These are phyloP conservation scores for Cylindrotheca closterium DNA, from an alignment of 108 stramenopile species.

Conservation along the genomic window DNA sequence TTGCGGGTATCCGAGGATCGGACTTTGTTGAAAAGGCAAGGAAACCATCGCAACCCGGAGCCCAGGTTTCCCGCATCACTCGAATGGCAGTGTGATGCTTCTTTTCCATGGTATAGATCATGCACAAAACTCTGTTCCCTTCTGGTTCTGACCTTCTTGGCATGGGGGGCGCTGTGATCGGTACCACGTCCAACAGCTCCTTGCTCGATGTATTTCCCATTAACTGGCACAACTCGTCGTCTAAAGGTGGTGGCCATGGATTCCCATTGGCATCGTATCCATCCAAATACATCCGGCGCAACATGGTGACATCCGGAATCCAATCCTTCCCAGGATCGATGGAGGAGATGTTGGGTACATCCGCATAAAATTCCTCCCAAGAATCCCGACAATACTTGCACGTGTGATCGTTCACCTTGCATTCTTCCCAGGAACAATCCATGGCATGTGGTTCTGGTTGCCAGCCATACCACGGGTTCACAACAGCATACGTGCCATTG, in stretches of 20 bases:
- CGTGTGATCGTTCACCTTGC: too few species aligned
- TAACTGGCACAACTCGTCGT: slow-evolving; percentile 53
- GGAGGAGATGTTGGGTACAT: too few species aligned
- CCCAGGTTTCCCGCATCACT: too few species aligned
- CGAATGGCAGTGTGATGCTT: slow-evolving; percentile 37
- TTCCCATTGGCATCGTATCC: slow-evolving; percentile 62
- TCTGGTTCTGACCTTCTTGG: too few species aligned
- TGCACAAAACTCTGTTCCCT: slow-evolving; percentile 71
- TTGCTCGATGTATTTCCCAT: slow-evolving; percentile 29
- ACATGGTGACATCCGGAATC: slow-evolving; percentile 74
- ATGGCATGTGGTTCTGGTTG: too few species aligned
- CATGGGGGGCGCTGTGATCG: slow-evolving; percentile 25
- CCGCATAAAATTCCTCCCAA: too few species aligned
- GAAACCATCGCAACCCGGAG: too few species aligned
- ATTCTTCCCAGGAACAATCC: too few species aligned
- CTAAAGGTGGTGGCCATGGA: slow-evolving; percentile 67
- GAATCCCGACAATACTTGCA: too few species aligned
- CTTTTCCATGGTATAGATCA: slow-evolving; percentile 72
- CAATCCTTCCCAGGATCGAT: slow-evolving; percentile 28
- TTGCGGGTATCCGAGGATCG: slow-evolving; percentile 46
- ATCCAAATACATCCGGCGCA: slow-evolving; percentile 54
- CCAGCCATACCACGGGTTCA: too few species aligned
- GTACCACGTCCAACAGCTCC: slow-evolving; percentile 24
- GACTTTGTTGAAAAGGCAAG: too few species aligned
- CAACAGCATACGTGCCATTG: too few species aligned